Percentiles rank a stretch among this genome's conserved stretches.
phyloP scores from a whole-genome alignment of 139 green algal genomes.

The Trebouxia sp. region DNA sequence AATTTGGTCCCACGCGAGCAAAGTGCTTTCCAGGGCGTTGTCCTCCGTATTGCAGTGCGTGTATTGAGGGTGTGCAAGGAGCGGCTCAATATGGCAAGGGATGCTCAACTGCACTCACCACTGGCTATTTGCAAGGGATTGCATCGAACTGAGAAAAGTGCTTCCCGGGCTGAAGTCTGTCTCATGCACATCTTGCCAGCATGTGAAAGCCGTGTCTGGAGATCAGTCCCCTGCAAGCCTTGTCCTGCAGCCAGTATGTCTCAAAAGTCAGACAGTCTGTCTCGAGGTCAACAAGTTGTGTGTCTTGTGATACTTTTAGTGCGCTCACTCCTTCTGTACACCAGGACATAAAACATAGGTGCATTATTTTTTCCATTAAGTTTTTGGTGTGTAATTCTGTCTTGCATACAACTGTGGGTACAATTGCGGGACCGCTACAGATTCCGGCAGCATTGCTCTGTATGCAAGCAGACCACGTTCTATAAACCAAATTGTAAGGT shows the following conservation, averaged over 20 bases:
- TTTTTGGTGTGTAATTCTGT: slow-evolving; percentile 14
- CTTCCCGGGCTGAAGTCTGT: slow-evolving; percentile 21
- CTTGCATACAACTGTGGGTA: slow-evolving; percentile 23
- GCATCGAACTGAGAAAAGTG: slow-evolving; percentile 23
- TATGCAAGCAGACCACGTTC: slow-evolving; percentile 17
- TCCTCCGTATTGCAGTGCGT: neutral
- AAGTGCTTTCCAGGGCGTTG: neutral
- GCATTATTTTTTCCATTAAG: neutral
- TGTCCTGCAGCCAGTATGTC: slow-evolving; percentile 20
- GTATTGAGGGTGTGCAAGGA: slow-evolving; percentile 24
- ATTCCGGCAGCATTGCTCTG: slow-evolving; percentile 14
- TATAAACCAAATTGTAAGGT: slow-evolving; percentile 12
- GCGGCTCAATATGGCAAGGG: slow-evolving; percentile 4
- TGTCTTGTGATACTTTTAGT: neutral
- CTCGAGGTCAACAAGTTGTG: neutral
- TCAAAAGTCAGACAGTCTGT: slow-evolving; percentile 4
- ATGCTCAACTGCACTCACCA: slow-evolving; percentile 23
- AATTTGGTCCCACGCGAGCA: neutral
- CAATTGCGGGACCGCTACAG: neutral
- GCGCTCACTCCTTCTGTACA: neutral
- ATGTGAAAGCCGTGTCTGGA: slow-evolving; percentile 15
- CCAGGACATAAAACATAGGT: neutral
- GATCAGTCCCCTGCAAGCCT: slow-evolving; percentile 19
- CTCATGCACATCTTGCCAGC: slow-evolving; percentile 8
- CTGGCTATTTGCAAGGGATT: slow-evolving; percentile 20